Evolutionary conservation across 2,329 filamentous ascomycete species (phyloP), one percentile per base, ranked within the genome.

Genomic region (Fusarium ambrosium): DNA sequence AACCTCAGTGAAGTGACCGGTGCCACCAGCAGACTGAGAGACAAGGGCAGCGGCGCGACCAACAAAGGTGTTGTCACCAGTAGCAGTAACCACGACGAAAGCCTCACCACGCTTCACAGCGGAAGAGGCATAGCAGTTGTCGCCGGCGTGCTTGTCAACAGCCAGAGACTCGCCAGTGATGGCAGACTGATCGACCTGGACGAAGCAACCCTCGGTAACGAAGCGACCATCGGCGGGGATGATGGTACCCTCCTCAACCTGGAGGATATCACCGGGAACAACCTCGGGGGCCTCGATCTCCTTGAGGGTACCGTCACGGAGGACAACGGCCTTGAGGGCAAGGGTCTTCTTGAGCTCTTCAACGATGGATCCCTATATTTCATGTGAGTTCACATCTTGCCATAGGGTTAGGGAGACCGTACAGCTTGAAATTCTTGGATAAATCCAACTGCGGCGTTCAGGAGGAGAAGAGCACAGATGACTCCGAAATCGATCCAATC

Each of bases 401-500:
- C 24, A 24, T 24, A 29, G 24, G 24, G 48, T 32, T 53, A 7
- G 10, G 24, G 4, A 13, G 7, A n/a, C 24, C 24, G 2, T 1
- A 13, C 48, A 72, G 95, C 95, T 85, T 97, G 94, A 85, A 89
- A 97, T 86, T 97, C 95, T 84, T 97, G 95, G 70, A 95, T 87
- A 85, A 97, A 97, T 85, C 95, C 94, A 74, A 97, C 95, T 74
- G 85, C 86, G 48, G 95, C 95, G 86, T 97, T 97, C 75, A 97
- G 92, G 76, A 97, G 83, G 11, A 97, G 89, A 61, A 97, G 88
- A 80, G 87, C 94, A 84, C 93, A 95, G 78, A 97, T 97, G 81
- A 97, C 94, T 88, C 94, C 95, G 80, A 97, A 96, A 87, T 97
- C 95, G 75, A 97, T 93, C 95, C 95, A 97, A 80, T 97, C 93